phyloP scores from a whole-genome alignment of 2,329 filamentous ascomycete species.

The Myriangium duriaei region DNA sequence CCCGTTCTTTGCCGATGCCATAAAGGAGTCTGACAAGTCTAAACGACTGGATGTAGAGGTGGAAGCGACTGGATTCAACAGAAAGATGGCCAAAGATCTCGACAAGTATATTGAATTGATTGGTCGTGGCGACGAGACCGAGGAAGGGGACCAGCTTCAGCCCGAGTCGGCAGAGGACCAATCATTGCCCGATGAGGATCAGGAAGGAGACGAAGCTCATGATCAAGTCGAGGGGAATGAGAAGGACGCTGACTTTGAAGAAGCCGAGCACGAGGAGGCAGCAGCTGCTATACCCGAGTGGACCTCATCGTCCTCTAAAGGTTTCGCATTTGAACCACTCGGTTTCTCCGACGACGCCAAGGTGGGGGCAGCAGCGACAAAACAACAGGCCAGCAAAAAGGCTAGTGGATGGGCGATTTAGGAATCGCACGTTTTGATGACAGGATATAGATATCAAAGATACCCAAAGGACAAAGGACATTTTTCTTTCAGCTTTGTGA shows the following conservation, averaged over 20 bases:
- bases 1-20: slow-evolving; percentile 74
- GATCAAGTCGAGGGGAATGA: slow-evolving; percentile 13
- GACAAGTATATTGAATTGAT: slow-evolving; percentile 75
- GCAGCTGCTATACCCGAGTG: not conserved
- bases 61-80: slow-evolving; percentile 87
- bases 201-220: slow-evolving; percentile 27
- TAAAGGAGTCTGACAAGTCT: slow-evolving; percentile 56
- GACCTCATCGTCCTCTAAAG: not conserved
- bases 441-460: no score
- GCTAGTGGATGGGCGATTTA: slow-evolving; percentile 10
- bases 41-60: slow-evolving; percentile 74
- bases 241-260: slow-evolving; percentile 12
- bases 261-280: slow-evolving; percentile 8
- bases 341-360: slow-evolving; percentile 2
- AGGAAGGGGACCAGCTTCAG: slow-evolving; percentile 17
- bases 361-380: not conserved
- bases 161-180: slow-evolving; percentile 5
- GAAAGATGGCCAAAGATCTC: slow-evolving; percentile 90
- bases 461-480: no score
- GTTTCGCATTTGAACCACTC: slow-evolving; percentile 8
- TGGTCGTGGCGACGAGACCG: slow-evolving; percentile 40
- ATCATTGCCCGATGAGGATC: slow-evolving; percentile 24
- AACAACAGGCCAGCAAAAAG: slow-evolving; percentile 9
- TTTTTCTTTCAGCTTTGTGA: no score
- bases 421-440: no score